These are phyloP conservation scores for Aureobasidium pullulans DNA, from an alignment of 2,329 filamentous ascomycete species.

Conservation along the genomic window DNA sequence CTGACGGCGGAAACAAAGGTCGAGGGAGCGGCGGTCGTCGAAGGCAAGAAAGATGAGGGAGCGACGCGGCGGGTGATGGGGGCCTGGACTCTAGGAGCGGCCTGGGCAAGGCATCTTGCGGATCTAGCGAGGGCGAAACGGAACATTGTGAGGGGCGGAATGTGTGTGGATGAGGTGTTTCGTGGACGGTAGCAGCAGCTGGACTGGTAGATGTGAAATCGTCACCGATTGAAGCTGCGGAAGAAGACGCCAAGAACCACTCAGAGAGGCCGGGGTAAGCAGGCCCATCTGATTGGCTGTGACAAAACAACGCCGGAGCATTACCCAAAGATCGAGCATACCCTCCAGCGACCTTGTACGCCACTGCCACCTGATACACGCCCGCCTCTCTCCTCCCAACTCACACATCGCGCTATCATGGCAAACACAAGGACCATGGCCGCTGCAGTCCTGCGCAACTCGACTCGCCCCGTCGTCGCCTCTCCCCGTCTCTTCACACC, in stretches of 20 bases:
- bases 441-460: slow-evolving; percentile 39
- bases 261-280: not conserved
- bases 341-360: slow-evolving; percentile 16
- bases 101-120: slow-evolving; percentile 47
- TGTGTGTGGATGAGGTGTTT: not conserved
- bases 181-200: not conserved
- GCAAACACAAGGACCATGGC: slow-evolving; percentile 41
- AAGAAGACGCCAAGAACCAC: not conserved
- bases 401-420: slow-evolving; percentile 32
- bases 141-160: slow-evolving; percentile 64
- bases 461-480: slow-evolving; percentile 33
- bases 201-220: not conserved
- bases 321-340: not conserved
- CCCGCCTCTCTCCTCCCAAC: not conserved
- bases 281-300: not conserved
- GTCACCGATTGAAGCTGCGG: slow-evolving; percentile 6
- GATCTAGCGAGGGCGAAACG: slow-evolving; percentile 78
- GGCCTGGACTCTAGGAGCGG: slow-evolving; percentile 34
- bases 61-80: slow-evolving; percentile 53
- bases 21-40: slow-evolving; percentile 54
- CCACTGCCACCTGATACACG: slow-evolving; percentile 17
- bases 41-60: slow-evolving; percentile 54
- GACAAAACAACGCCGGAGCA: not conserved
- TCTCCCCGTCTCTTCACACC: slow-evolving; percentile 31
- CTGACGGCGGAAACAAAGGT: slow-evolving; percentile 63